These are phyloP conservation scores for Cordyceps cicadae DNA, from an alignment of 2,329 filamentous ascomycete species.

Conservation along the genomic window DNA sequence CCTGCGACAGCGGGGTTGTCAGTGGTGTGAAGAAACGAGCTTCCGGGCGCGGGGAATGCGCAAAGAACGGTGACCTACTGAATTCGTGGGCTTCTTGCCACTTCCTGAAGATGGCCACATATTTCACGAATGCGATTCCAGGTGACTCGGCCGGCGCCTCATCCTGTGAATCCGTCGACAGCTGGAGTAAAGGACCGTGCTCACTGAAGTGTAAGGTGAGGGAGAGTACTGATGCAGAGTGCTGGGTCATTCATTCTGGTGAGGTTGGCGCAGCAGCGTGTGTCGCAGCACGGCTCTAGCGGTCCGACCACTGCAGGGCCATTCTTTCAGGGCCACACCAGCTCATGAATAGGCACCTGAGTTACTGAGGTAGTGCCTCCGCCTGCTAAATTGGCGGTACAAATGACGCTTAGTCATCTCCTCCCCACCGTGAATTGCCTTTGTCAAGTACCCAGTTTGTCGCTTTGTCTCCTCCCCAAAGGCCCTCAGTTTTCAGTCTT, in stretches of 20 bases:
- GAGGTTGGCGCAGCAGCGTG: neutral
- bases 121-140: conserved; percentile 22
- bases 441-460: neutral
- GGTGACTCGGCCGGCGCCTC: conserved; percentile 20
- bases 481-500: conserved; percentile 1
- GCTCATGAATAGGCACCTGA: neutral
- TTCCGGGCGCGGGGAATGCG: conserved; percentile 11
- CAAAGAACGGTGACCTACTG: conserved; percentile 44
- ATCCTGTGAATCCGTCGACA: conserved; percentile 21
- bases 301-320: neutral
- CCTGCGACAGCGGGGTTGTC: conserved; percentile 51
- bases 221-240: conserved; percentile 13
- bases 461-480: neutral
- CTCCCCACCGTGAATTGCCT: neutral
- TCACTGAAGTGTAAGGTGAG: conserved; percentile 8
- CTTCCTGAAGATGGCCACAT: conserved; percentile 60
- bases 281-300: conserved; percentile 8
- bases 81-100: conserved; percentile 62
- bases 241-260: conserved; percentile 10
- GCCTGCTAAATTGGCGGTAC: neutral
- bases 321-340: neutral
- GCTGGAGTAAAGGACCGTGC: conserved; percentile 13
- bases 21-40: conserved; percentile 21
- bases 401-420: conserved; percentile 6
- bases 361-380: too few species aligned